Evolutionary conservation across 345 rosid species (phyloP).

Genomic region (Limnanthes douglasii): DNA sequence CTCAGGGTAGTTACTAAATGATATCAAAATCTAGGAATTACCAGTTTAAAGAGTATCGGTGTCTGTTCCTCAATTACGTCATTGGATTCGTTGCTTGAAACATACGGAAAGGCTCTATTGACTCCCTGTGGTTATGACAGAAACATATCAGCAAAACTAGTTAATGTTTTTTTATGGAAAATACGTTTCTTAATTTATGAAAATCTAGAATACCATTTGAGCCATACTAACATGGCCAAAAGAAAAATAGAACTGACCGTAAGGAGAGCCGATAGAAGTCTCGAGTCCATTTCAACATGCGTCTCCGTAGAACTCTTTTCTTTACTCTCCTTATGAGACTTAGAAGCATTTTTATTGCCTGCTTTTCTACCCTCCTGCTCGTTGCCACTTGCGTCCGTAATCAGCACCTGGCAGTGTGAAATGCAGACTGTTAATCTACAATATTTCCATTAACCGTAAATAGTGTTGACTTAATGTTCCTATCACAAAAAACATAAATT

Average conservation of each 20-base stretch:
- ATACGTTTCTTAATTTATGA: too few relatives aligned
- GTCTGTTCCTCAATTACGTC: conserved; percentile 77
- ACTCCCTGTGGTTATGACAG: conserved; percentile 47
- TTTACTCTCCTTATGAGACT: conserved; percentile 20
- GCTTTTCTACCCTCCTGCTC: conserved; percentile 14
- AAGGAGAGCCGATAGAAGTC: conserved; percentile 78
- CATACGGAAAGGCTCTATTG: conserved; percentile 96
- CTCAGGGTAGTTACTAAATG: conserved; percentile 5
- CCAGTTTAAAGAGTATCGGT: conserved; percentile 85
- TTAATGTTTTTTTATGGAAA: too few relatives aligned
- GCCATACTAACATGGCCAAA: too few relatives aligned
- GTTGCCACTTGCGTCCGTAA: conserved; percentile 34
- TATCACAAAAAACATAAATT: too few relatives aligned
- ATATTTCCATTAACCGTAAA: too few relatives aligned
- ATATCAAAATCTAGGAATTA: conserved; percentile 13
- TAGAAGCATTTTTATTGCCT: conserved; percentile 12
- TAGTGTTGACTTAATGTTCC: too few relatives aligned
- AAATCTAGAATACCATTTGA: too few relatives aligned
- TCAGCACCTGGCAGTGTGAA: conserved; percentile 39
- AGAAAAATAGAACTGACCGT: conserved; percentile 32
- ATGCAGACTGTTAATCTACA: too few relatives aligned
- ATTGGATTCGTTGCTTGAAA: conserved; percentile 74
- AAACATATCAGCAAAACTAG: too few relatives aligned
- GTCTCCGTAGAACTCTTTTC: conserved; percentile 27
- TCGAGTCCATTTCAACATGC: conserved; percentile 84